phyloP scores from a whole-genome alignment of 2,329 filamentous ascomycete genomes.

The Westerdykella aurantiaca region DNA sequence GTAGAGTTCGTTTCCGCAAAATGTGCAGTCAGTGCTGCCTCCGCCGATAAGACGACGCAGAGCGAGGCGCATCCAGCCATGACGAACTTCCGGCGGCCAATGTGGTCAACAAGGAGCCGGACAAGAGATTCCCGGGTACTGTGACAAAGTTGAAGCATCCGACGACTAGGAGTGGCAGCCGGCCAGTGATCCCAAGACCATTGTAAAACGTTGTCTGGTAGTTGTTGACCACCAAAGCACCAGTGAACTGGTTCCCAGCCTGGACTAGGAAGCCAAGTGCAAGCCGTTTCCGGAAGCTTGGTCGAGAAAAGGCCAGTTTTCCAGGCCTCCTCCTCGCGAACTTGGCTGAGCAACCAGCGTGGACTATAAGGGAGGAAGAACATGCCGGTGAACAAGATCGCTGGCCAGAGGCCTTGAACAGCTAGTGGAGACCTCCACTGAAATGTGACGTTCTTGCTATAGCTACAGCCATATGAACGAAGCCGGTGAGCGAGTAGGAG shows the following conservation, averaged over 20 bases:
- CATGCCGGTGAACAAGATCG: too few species aligned
- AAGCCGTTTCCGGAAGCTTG: slow-evolving; percentile 7
- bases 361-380: too few species aligned
- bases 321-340: too few species aligned
- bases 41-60: slow-evolving; percentile 6
- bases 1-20: slow-evolving; percentile 7
- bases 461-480: too few species aligned
- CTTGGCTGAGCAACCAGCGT: too few species aligned
- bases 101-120: slow-evolving; percentile 6
- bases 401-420: too few species aligned
- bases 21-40: slow-evolving; percentile 6
- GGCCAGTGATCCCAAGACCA: slow-evolving; percentile 8
- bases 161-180: slow-evolving; percentile 8
- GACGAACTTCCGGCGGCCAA: slow-evolving; percentile 7
- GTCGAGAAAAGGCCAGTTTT: slow-evolving; percentile 4
- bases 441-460: too few species aligned
- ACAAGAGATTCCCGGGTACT: slow-evolving; percentile 7
- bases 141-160: slow-evolving; percentile 10
- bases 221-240: slow-evolving; percentile 5
- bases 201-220: slow-evolving; percentile 12
- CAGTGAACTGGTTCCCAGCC: slow-evolving; percentile 6
- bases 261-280: slow-evolving; percentile 8
- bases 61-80: slow-evolving; percentile 6
- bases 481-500: too few species aligned
- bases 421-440: too few species aligned